Conservation (phyloP, 2,329 filamentous ascomycete species). For the Claviceps monticola region DNA sequence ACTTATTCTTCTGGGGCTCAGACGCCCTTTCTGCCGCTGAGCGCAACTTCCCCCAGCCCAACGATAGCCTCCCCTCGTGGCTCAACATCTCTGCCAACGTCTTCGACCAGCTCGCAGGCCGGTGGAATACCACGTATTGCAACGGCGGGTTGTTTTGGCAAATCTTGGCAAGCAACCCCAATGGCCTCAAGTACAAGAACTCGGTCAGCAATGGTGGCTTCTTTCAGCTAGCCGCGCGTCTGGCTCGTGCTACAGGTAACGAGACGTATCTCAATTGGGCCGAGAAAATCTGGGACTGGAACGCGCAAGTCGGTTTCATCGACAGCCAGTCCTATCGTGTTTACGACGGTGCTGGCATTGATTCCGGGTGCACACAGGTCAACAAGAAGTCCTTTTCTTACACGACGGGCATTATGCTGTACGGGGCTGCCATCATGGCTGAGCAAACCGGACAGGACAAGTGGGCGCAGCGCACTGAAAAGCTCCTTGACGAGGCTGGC, state of each 20-base stretch:
- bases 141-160: conserved; percentile 69
- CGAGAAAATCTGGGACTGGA: conserved; percentile 52
- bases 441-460: conserved; percentile 39
- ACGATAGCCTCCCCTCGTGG: conserved; percentile 46
- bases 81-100: conserved; percentile 54
- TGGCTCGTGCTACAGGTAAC: conserved; percentile 57
- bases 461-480: conserved; percentile 40
- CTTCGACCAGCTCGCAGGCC: conserved; percentile 54
- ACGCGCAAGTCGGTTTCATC: conserved; percentile 40
- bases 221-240: conserved; percentile 65
- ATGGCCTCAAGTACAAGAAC: conserved; percentile 75
- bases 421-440: conserved; percentile 49
- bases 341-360: conserved; percentile 46
- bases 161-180: conserved; percentile 59
- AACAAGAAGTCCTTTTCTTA: conserved; percentile 50
- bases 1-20: conserved; percentile 63
- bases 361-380: conserved; percentile 37
- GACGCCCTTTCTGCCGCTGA: conserved; percentile 55
- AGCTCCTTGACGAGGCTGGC: conserved; percentile 36
- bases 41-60: conserved; percentile 49
- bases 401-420: conserved; percentile 50
- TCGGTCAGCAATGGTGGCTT: conserved; percentile 69
- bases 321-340: conserved; percentile 35
- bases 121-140: conserved; percentile 58
- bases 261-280: conserved; percentile 55